Conservation (phyloP, 768 basidiomycete genomes). For the Kwoniella heveanensis region DNA sequence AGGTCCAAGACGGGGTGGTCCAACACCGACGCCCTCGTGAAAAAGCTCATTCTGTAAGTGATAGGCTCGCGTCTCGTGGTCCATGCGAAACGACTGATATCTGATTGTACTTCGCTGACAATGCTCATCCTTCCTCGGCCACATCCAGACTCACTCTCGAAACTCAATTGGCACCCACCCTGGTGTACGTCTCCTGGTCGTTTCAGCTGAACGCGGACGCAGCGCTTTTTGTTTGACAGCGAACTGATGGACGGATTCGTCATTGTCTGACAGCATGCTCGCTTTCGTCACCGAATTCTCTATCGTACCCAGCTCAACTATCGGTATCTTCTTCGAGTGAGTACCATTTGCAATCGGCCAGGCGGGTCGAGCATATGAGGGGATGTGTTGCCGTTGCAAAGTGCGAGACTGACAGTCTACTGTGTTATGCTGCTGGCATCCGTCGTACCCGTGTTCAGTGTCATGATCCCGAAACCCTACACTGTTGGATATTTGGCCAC, state of each 20-base stretch:
- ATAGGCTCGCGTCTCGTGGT: no score
- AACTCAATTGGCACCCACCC: slow-evolving; percentile 13
- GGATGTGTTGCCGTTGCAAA: no score
- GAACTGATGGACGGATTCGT: neutral
- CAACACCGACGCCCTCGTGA: no score
- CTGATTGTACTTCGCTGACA: neutral
- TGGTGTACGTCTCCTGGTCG: slow-evolving; percentile 1
- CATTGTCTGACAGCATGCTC: slow-evolving; percentile 1
- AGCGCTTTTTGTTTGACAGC: no score
- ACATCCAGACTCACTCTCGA: slow-evolving; percentile 8
- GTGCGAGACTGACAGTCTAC: no score
- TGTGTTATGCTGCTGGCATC: no score
- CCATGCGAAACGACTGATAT: no score
- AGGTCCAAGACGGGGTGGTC: no score
- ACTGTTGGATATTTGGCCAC: slow-evolving; percentile 16
- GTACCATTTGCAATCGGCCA: neutral
- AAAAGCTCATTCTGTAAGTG: no score
- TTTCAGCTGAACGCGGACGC: no score
- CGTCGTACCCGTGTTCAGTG: neutral
- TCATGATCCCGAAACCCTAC: slow-evolving; percentile 22
- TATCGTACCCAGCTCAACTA: slow-evolving; percentile 1
- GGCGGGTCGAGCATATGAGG: no score
- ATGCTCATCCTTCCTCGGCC: no score
- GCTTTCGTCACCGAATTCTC: slow-evolving; percentile 13
- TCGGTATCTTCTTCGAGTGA: slow-evolving; percentile 24